These are phyloP conservation scores for Kuraishia cidri DNA, from an alignment of 805 yeast genomes.

Conservation along the genomic window DNA sequence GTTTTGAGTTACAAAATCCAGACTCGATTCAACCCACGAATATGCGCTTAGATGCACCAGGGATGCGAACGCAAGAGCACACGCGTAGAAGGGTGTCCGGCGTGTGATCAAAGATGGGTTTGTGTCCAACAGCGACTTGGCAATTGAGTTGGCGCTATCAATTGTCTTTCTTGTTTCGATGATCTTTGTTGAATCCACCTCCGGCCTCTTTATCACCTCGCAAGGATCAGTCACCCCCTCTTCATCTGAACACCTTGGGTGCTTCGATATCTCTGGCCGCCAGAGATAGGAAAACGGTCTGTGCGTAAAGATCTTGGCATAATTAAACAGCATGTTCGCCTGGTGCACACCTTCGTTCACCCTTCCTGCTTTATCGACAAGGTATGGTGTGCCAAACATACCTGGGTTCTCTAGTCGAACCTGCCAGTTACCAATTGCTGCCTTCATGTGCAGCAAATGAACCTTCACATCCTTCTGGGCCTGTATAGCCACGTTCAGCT, in stretches of 20 bases:
- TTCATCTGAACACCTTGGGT: conserved; percentile 25
- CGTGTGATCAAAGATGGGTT: conserved; percentile 30
- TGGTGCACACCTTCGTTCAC: conserved; percentile 50
- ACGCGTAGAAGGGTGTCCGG: conserved; percentile 43
- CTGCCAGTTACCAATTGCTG: conserved; percentile 43
- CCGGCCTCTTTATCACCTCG: conserved; percentile 19
- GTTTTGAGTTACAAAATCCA: conserved; percentile 9
- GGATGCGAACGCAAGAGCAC: conserved; percentile 43
- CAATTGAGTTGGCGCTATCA: conserved; percentile 42
- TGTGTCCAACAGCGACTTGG: conserved; percentile 35
- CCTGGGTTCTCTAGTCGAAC: conserved; percentile 34
- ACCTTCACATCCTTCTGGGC: conserved; percentile 26
- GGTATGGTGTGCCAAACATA: conserved; percentile 28
- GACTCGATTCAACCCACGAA: conserved; percentile 38
- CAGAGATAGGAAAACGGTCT: conserved; percentile 44
- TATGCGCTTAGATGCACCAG: conserved; percentile 44
- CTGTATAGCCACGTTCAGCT: conserved; percentile 34
- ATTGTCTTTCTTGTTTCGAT: conserved; percentile 46
- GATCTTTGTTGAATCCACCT: conserved; percentile 32
- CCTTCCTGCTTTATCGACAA: conserved; percentile 30
- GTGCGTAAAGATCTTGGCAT: conserved; percentile 47
- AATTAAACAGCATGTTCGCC: conserved; percentile 34
- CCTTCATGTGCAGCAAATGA: conserved; percentile 28
- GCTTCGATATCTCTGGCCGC: conserved; percentile 36
- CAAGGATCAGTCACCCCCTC: conserved; percentile 18